Conservation (phyloP, 1,284 basidiomycete species). For the Nidula niveotomentosa region DNA sequence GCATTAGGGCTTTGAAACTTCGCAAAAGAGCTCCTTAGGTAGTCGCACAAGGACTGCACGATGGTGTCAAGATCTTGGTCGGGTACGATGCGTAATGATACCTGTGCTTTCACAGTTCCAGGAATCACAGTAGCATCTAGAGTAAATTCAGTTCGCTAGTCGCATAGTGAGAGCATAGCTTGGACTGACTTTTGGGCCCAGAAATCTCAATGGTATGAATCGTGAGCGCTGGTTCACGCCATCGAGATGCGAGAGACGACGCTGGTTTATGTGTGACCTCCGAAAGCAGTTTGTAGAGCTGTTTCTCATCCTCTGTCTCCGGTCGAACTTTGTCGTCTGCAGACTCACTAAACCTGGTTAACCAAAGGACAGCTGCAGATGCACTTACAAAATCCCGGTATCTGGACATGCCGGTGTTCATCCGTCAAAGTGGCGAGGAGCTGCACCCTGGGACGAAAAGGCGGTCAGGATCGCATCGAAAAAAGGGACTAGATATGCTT, state of each 20-base stretch:
- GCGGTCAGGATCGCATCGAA: background rate
- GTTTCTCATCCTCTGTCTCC: conserved; percentile 64
- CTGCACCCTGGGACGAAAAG: conserved; percentile 57
- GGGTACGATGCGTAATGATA: conserved; percentile 91
- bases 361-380: conserved; percentile 6
- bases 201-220: conserved; percentile 73
- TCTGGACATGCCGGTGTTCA: conserved; percentile 54
- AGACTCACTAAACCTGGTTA: conserved; percentile 1
- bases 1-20: conserved; percentile 68
- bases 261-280: conserved; percentile 66
- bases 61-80: conserved; percentile 85
- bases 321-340: conserved; percentile 76
- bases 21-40: conserved; percentile 65
- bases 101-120: conserved; percentile 73
- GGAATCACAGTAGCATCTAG: conserved; percentile 88
- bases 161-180: background rate
- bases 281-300: conserved; percentile 69
- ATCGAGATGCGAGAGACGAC: conserved; percentile 68
- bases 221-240: conserved; percentile 79
- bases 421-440: conserved; percentile 76
- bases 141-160: background rate
- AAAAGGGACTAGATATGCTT: conserved; percentile 14
- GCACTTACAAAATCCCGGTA: conserved; percentile 85
- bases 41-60: conserved; percentile 56
- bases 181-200: conserved; percentile 66